These are phyloP conservation scores for Mycena filopes DNA, from an alignment of 768 basidiomycete genomes.

Conservation along the genomic window DNA sequence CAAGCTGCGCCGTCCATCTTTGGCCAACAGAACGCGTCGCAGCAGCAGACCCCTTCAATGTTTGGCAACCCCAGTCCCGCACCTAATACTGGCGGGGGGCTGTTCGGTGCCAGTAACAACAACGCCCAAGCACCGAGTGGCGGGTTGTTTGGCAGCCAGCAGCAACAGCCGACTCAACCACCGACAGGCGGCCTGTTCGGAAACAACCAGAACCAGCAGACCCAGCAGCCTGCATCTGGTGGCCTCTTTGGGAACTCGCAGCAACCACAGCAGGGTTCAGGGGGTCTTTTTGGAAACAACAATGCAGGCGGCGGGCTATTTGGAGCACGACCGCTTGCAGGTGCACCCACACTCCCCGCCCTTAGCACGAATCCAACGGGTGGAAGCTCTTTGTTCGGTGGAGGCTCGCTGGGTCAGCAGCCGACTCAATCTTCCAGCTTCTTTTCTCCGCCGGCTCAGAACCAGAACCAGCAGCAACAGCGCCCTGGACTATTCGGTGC, in stretches of 20 bases:
- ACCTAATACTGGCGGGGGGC: conserved; percentile 32
- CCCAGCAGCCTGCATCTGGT: conserved; percentile 36
- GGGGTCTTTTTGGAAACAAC: conserved; percentile 45
- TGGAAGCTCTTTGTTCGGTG: conserved; percentile 41
- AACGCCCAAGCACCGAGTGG: conserved; percentile 32
- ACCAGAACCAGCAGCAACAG: conserved; percentile 40
- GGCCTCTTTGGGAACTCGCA: conserved; percentile 39
- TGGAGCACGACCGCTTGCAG: conserved; percentile 32
- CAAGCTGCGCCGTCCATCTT: conserved; percentile 14
- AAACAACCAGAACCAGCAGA: conserved; percentile 38
- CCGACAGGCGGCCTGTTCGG: conserved; percentile 44
- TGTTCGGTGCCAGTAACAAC: conserved; percentile 36
- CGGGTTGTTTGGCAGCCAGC: conserved; percentile 40
- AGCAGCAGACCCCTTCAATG: conserved; percentile 26
- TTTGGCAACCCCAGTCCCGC: conserved; percentile 29
- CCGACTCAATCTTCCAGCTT: conserved; percentile 42
- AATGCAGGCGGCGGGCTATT: conserved; percentile 43
- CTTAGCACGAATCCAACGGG: conserved; percentile 33
- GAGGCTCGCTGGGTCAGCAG: conserved; percentile 36
- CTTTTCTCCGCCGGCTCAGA: conserved; percentile 47
- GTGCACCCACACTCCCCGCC: conserved; percentile 39
- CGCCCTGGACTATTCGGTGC: conserved; percentile 45
- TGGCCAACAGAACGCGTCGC: conserved; percentile 21
- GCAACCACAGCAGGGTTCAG: conserved; percentile 31
- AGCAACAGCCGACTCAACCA: conserved; percentile 29